Conservation (phyloP, 495 filamentous ascomycete genomes). For the Lasiosphaeria hispida region DNA sequence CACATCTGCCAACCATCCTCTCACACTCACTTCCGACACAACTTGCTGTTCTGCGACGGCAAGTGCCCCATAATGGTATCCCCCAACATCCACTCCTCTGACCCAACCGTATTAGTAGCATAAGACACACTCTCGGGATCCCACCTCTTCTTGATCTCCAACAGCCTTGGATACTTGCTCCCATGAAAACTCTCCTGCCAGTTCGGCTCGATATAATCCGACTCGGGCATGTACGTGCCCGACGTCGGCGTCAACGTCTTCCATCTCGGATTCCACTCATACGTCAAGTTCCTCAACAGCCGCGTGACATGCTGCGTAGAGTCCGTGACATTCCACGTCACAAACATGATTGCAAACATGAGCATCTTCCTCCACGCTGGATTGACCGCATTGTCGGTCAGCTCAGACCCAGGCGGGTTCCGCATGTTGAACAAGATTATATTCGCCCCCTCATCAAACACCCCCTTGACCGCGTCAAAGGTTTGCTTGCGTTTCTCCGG, state of each 20-base stretch:
- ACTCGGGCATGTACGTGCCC: slow-evolving; percentile 49
- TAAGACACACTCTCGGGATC: slow-evolving; percentile 56
- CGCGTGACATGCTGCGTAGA: background rate
- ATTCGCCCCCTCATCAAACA: slow-evolving; percentile 38
- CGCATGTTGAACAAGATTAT: slow-evolving; percentile 49
- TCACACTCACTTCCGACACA: slow-evolving; percentile 32
- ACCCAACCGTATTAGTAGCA: slow-evolving; percentile 51
- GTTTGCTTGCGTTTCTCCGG: slow-evolving; percentile 37
- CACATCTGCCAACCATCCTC: too few species aligned
- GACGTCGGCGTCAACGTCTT: slow-evolving; percentile 28
- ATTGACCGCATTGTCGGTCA: slow-evolving; percentile 38
- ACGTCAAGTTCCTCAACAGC: slow-evolving; percentile 9
- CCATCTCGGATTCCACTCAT: slow-evolving; percentile 15
- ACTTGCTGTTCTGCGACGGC: slow-evolving; percentile 29
- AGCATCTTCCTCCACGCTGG: slow-evolving; percentile 44
- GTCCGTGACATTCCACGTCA: slow-evolving; percentile 14
- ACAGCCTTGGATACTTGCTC: slow-evolving; percentile 47
- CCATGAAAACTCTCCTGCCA: slow-evolving; percentile 61
- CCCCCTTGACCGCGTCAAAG: slow-evolving; percentile 39
- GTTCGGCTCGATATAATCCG: slow-evolving; percentile 53
- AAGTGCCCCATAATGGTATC: slow-evolving; percentile 11
- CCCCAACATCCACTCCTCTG: slow-evolving; percentile 45
- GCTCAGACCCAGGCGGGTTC: slow-evolving; percentile 31
- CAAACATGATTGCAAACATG: slow-evolving; percentile 37
- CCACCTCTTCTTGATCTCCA: slow-evolving; percentile 48